Conservation (phyloP, 2,329 filamentous ascomycete species). For the Trichoderma atroviride region DNA sequence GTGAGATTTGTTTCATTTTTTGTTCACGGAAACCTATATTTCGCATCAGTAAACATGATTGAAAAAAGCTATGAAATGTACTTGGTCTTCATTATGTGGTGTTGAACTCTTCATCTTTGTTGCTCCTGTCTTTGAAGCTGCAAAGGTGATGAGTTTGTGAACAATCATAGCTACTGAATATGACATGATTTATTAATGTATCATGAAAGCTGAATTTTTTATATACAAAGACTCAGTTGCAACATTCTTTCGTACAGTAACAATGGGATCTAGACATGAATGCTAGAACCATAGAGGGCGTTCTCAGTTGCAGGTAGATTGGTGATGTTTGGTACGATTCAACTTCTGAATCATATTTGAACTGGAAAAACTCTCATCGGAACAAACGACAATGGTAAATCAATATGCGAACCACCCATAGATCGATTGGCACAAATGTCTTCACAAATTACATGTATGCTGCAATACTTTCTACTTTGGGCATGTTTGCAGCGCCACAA, state of each 20-base stretch:
- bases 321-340: neutral
- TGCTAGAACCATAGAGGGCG: neutral
- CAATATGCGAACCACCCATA: neutral
- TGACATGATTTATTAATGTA: neutral
- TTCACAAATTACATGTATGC: neutral
- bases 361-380: too few relatives aligned
- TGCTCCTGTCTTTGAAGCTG: neutral
- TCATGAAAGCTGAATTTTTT: too few relatives aligned
- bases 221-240: too few relatives aligned
- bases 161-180: neutral
- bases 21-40: too few relatives aligned
- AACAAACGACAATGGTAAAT: neutral
- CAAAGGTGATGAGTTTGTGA: neutral
- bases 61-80: neutral
- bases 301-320: neutral
- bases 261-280: neutral
- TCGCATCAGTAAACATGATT: too few relatives aligned
- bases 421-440: neutral
- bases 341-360: too few relatives aligned
- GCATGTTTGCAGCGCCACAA: too few relatives aligned
- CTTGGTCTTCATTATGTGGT: too few relatives aligned
- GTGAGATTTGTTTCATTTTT: too few relatives aligned
- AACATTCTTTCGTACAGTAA: too few relatives aligned
- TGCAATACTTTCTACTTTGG: too few relatives aligned
- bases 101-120: neutral